Base-by-base conservation (phyloP, 768 basidiomycete genomes). In the Pleurotus giganteus region DNA sequence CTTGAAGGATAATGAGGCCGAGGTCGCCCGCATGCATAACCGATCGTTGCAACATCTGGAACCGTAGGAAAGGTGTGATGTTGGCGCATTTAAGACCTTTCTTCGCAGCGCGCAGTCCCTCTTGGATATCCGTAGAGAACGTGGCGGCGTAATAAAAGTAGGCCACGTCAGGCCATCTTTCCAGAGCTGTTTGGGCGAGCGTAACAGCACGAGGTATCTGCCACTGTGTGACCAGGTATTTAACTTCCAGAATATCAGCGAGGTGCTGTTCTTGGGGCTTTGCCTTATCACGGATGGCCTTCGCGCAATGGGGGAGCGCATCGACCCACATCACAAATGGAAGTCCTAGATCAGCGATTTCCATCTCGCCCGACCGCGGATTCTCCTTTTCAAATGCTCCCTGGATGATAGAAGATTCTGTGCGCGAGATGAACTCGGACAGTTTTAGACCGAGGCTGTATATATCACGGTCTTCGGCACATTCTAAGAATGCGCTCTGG, bases 161-260 rank as follows among this genome's bases (percentile, higher is more conserved):
- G 2, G 81, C 81, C 23, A 80, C 73, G 19, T 80, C 71, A 1
- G 85, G 84, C 57, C 76, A 85, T 27, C 83, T 79, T 57, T 77
- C 64, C 31, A 86, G 64, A 1, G 72, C 76, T 32, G 72, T 71
- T 54, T 74, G 71, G 0, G 83, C 84, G 4, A 76, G 60, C 12
- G 63, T 64, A 44, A 78, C 69, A 1, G 84, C 83, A 9, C 83
- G 78, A 3, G 71, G 63, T 28, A 82, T 67, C 26, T 78, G 76
- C 19, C 71, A 67, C 50, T 70, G 74, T 66, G 84, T 75, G 63
- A 86, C 77, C 51, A 64, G 59, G 62, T 67, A 82, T 62, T 88
- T 86, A 69, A 85, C 78, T 28, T 87, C 84, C 27, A 88, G 65
- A 57, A 88, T 81, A 62, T 87, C 84, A 0, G 85, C 86, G 12